These are phyloP conservation scores for Zymoseptoria crescenta DNA, from an alignment of 2,329 filamentous ascomycete genomes.

Conservation along the genomic window DNA sequence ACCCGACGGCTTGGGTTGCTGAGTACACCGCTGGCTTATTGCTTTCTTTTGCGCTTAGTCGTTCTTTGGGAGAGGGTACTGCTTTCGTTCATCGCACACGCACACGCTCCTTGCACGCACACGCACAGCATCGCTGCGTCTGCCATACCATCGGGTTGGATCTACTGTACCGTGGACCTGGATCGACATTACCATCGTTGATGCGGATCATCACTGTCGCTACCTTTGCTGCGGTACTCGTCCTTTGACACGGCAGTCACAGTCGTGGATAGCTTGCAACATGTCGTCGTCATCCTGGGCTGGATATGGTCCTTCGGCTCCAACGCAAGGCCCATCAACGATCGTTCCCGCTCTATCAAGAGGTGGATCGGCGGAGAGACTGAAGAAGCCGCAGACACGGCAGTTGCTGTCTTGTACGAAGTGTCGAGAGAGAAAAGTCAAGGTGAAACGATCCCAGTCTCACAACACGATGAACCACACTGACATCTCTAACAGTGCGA, in stretches of 20 bases:
- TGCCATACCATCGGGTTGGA: slow-evolving; percentile 3
- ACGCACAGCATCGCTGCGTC: neutral
- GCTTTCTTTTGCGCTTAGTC: neutral
- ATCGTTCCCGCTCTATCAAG: slow-evolving; percentile 1
- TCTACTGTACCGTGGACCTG: slow-evolving; percentile 4
- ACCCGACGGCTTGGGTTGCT: neutral
- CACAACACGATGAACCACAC: neutral
- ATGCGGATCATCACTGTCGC: neutral
- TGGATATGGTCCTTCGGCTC: slow-evolving; percentile 20
- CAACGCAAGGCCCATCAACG: slow-evolving; percentile 13
- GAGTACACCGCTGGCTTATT: neutral
- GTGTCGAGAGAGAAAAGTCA: slow-evolving; percentile 43
- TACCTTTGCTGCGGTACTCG: neutral
- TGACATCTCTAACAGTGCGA: slow-evolving; percentile 33
- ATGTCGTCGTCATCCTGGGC: slow-evolving; percentile 26
- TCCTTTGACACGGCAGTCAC: neutral
- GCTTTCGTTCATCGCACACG: neutral
- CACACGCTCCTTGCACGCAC: neutral
- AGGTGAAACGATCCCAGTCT: slow-evolving; percentile 27
- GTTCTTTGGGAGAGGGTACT: neutral
- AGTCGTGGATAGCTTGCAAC: neutral
- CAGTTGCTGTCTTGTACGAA: slow-evolving; percentile 43
- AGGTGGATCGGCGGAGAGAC: slow-evolving; percentile 24
- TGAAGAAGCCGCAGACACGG: slow-evolving; percentile 35
- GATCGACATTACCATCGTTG: neutral